Evolutionary conservation across 2,329 filamentous ascomycete genomes (phyloP).

Genomic region (Lecanosticta acicola): DNA sequence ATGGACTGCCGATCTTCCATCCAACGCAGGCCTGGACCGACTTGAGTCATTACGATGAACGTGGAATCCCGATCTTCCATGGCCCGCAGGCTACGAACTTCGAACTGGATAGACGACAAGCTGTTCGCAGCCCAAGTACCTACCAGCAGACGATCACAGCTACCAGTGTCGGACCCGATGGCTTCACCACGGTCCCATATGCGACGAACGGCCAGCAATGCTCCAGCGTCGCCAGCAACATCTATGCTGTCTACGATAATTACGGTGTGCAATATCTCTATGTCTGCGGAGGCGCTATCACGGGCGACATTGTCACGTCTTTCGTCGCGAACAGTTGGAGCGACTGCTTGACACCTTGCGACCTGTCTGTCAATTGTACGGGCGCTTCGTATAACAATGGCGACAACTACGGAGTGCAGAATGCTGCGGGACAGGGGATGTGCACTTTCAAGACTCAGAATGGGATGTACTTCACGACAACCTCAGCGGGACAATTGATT

Average conservation of each 20-base stretch:
- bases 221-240: slow-evolving; percentile 1
- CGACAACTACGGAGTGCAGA: not conserved
- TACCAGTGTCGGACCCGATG: slow-evolving; percentile 2
- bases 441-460: not conserved
- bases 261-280: slow-evolving; percentile 4
- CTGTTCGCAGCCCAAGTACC: not conserved
- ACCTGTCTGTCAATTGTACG: slow-evolving; percentile 1
- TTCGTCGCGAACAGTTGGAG: not conserved
- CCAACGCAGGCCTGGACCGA: not conserved
- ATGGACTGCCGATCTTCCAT: not conserved
- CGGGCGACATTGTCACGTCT: not conserved
- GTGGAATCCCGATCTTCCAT: not conserved
- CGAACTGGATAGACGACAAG: slow-evolving; percentile 2
- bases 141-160: slow-evolving; percentile 3
- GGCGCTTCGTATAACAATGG: slow-evolving; percentile 3
- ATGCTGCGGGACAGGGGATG: not conserved
- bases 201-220: slow-evolving; percentile 6
- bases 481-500: not conserved
- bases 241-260: slow-evolving; percentile 2
- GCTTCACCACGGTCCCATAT: slow-evolving; percentile 5
- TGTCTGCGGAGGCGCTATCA: slow-evolving; percentile 1
- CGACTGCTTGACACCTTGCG: slow-evolving; percentile 2
- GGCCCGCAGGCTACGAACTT: not conserved
- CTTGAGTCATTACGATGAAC: not conserved
- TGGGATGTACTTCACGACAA: not conserved